Base-by-base conservation (phyloP, 2,329 filamentous ascomycete genomes). In the Ophiosphaerella herpotricha region DNA sequence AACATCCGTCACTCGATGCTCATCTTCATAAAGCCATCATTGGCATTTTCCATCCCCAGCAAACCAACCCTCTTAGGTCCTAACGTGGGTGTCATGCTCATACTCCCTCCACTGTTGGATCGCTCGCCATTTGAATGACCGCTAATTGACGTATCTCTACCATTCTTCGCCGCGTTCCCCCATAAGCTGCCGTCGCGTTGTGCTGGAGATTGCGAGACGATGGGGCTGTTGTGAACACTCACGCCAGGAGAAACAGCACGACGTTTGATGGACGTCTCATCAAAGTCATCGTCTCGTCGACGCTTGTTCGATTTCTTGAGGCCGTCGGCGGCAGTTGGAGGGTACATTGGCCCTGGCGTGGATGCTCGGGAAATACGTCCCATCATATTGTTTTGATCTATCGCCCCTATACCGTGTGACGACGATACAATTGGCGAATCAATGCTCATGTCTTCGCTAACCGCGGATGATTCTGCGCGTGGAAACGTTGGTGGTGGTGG, bases 41-140 rank as follows among this genome's bases (percentile, higher is more conserved):
- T 91, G n/a, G 93, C 93, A 74, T 97, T 93, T 14, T 85, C 88
- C 92, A 97, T 97, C 1, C 92, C 91, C 74, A 97, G 92, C 60
- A 95, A 73, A 54, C 60, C 70, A 81, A 74, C 60, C 45, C 70
- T 66, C 82, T 61, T 80, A 77, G 43, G 77, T 63, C 59, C 79
- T 77, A 61, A 33, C 1, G 65, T 68, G 2, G 73, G 73, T 4
- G 71, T 74, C 62, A 73, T 67, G 49, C 57, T 67, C 53, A 82
- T 79, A 48, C 80, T 81, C 7, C 78, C 75, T 34, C 74, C 71
- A 45, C 77, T 78, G 58, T 75, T 76, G 46, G 75, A 72, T 50
- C 79, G 74, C 58, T 83, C 76, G 23, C 74, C 65, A 55, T 69
- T 76, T 35, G 82, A 81, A 66, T 80, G 75, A 67, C 81, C 74